Conservation (phyloP, 257 asterid genomes). For the Solanum stenotomum region DNA sequence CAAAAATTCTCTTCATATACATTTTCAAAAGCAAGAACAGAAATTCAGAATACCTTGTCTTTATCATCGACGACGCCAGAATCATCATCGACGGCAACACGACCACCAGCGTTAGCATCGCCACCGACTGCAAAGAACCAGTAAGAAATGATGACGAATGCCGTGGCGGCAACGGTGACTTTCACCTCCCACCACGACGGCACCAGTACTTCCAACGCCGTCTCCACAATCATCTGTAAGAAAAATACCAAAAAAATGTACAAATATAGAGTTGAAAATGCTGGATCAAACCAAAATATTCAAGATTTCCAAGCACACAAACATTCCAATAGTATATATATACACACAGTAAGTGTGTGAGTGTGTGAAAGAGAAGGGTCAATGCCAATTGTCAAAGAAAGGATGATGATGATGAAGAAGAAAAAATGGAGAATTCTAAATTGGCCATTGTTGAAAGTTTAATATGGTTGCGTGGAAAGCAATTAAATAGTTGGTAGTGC, state of each 20-base stretch:
- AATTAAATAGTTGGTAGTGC: background rate
- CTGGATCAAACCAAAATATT: background rate
- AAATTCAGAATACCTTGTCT: background rate
- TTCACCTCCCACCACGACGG: conserved; percentile 96
- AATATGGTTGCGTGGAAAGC: background rate
- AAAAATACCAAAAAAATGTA: background rate
- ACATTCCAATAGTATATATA: background rate
- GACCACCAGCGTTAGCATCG: conserved; percentile 20
- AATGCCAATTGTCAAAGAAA: background rate
- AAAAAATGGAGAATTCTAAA: background rate
- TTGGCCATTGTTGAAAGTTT: background rate
- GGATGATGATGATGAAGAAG: background rate
- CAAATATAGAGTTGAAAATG: background rate
- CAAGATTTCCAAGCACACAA: background rate
- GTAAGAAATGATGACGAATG: conserved; percentile 40
- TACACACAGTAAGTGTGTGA: background rate
- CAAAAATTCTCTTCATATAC: background rate
- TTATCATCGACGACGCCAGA: conserved; percentile 27
- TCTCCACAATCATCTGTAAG: conserved; percentile 27
- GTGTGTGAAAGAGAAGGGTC: background rate
- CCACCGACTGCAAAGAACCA: conserved; percentile 40
- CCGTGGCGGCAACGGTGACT: conserved; percentile 65
- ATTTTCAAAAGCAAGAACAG: background rate
- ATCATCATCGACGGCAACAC: conserved; percentile 15
- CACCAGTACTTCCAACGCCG: conserved; percentile 34